Conservation (phyloP, 495 filamentous ascomycete genomes). For the Umbilicaria muhlenbergii region DNA sequence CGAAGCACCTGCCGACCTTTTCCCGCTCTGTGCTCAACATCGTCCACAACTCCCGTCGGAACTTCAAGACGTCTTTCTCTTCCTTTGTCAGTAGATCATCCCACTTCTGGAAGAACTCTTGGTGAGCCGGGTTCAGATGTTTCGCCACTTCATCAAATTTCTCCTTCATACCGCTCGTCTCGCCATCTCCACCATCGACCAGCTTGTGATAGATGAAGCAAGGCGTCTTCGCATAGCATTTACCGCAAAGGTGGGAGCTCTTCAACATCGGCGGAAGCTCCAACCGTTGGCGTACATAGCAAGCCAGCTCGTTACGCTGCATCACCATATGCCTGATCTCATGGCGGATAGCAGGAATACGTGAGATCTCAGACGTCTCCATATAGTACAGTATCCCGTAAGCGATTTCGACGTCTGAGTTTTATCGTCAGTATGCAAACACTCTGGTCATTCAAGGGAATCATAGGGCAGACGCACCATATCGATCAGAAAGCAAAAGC, state of each 20-base stretch:
- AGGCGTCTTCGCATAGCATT: constrained; percentile 73
- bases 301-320: constrained; percentile 79
- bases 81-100: constrained; percentile 86
- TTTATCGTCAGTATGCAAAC: constrained; percentile 5
- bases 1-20: constrained; percentile 64
- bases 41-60: constrained; percentile 85
- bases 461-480: constrained; percentile 35
- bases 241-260: constrained; percentile 56
- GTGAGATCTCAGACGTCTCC: constrained; percentile 69
- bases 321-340: constrained; percentile 93
- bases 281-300: constrained; percentile 63
- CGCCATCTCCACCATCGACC: constrained; percentile 66
- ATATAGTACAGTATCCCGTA: constrained; percentile 91
- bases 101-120: constrained; percentile 85
- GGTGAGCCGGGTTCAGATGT: constrained; percentile 56
- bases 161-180: constrained; percentile 58
- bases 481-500: constrained; percentile 80
- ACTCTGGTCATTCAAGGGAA: neutral
- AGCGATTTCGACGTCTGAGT: constrained; percentile 61
- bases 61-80: constrained; percentile 70
- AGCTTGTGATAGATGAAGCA: constrained; percentile 94
- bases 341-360: constrained; percentile 67
- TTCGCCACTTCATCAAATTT: constrained; percentile 61
- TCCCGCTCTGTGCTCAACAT: constrained; percentile 83
- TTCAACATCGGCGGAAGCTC: constrained; percentile 76